Base-by-base conservation (phyloP, 139 green algal species). In the Ostreobium quekettii region DNA sequence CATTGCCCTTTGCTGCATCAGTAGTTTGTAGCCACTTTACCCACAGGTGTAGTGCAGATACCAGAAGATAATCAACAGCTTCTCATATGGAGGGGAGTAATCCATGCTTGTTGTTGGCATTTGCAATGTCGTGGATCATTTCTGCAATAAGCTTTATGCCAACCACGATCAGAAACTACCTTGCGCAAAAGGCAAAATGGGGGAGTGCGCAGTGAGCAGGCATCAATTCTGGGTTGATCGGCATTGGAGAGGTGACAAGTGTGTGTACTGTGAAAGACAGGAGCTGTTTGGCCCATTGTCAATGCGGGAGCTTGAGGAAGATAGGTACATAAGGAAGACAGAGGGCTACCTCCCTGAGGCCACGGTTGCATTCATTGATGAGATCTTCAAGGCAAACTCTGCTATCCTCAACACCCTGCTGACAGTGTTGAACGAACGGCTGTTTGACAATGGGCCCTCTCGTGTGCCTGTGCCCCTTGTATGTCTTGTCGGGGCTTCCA, bases 321-420 rank as follows among this genome's bases (percentile, higher is more conserved):
- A 97, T 71, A 63, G 84, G 72, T 96, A 97, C 71, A 76, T 93
- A 28, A 74, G 91, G 4, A 77, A 95, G 65, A 95, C 80, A 4
- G 74, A 85, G n/a, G 90, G 91, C 30, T 97, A 94, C 76, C 82
- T 96, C 56, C 90, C 86, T 33, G 66, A 76, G 1, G 84, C 86
- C 53, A 82, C 71, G 47, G 84, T 95, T 8, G 88, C 90, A 0
- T 96, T 96, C 76, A 87, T 96, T 49, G 90, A 96, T 32, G 89
- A 96, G 70, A 85, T 95, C 56, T 87, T 86, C 74, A 91, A 95
- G 73, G 91, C 91, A 64, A 96, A 96, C 83, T 88, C 74, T 15
- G 91, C 91, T 64, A 97, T 97, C 81, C 73, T 96, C 19, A 97
- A 97, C 82, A 87, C 91, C 1, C 78, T 97, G 73, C 80, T 97